Base-by-base conservation (phyloP, 768 basidiomycete genomes). In the Hortiboletus flavorubellus region DNA sequence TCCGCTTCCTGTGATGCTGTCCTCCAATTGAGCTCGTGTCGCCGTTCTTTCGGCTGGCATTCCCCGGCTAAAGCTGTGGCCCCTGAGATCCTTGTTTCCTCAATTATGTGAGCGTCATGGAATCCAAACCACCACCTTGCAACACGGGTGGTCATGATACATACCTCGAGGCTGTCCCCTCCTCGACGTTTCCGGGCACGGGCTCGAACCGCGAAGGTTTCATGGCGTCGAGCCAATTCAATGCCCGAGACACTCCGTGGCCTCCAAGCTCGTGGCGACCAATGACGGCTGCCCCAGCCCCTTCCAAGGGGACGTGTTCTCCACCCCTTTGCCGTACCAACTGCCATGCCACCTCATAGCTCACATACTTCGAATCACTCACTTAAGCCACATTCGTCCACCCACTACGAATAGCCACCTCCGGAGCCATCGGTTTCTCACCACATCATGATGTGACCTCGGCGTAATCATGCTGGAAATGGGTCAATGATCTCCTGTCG, bases 241-340 rank as follows among this genome's bases (percentile, higher is more conserved):
- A 68, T 66, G 65, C 68, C 65, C 67, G 68, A 63, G 63, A 63
- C 60, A 60, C 68, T 65, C 65, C 67, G 67, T 68, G 66, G 56
- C 66, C 26, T 40, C 29, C 30, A 21, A 34, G 23, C 38, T 40
- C 44, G 11, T 47, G 51, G 35, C 30, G 51, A 29, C 49, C 52
- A 41, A 47, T 53, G 51, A 49, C 43, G 43, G 40, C 15, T 46
- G 16, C 35, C 31, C 35, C 40, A 39, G 11, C 3, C 10, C 50
- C 21, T 11, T 26, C 2, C 29, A 12, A 2, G 29, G 38, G 46
- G 18, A 43, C 56, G 16, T 49, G 18, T 52, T 52, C 46, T 37
- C 40, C 49, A 49, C 30, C 39, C 43, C 11, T 33, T 40, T 33
- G 31, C 49, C 49, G 54, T 45, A 26, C 41, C 38, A 47, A 54